Conservation (phyloP, 1,139 yeast species). For the Hyphopichia pseudoburtonii region DNA sequence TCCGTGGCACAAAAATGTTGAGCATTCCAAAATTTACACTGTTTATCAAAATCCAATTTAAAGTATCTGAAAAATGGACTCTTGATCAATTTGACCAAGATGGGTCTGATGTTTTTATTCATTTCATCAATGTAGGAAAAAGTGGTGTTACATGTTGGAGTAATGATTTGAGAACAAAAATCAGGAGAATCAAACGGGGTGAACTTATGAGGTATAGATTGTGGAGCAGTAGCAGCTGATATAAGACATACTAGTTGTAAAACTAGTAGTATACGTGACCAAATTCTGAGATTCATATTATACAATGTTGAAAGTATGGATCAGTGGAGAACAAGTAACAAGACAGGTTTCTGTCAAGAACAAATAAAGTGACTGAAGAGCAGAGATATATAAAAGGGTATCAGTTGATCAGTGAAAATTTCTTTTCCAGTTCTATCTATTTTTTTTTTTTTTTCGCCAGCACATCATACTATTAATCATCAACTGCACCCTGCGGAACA, state of each 20-base stretch:
- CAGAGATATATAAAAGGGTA: not conserved
- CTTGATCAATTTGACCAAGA: constrained; percentile 55
- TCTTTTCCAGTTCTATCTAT: no score
- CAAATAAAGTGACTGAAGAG: no score
- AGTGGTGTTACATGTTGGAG: constrained; percentile 49
- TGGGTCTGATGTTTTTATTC: constrained; percentile 43
- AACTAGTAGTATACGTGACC: not conserved
- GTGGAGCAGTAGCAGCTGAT: not conserved
- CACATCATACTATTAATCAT: constrained; percentile 1
- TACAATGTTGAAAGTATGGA: not conserved
- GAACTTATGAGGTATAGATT: not conserved
- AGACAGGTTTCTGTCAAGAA: no score
- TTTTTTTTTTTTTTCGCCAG: constrained; percentile 3
- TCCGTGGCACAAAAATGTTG: constrained; percentile 88
- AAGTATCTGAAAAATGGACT: constrained; percentile 83
- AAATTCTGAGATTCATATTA: constrained; percentile 1
- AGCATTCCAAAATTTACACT: constrained; percentile 87
- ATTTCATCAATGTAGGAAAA: constrained; percentile 44
- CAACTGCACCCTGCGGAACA: not conserved
- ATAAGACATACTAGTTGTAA: not conserved
- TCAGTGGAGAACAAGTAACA: not conserved
- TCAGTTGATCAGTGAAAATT: not conserved
- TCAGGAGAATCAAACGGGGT: constrained; percentile 46
- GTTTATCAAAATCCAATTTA: constrained; percentile 79
- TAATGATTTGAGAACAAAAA: constrained; percentile 48